Conservation (phyloP, 2,329 filamentous ascomycete genomes). For the Fusarium burgessii region DNA sequence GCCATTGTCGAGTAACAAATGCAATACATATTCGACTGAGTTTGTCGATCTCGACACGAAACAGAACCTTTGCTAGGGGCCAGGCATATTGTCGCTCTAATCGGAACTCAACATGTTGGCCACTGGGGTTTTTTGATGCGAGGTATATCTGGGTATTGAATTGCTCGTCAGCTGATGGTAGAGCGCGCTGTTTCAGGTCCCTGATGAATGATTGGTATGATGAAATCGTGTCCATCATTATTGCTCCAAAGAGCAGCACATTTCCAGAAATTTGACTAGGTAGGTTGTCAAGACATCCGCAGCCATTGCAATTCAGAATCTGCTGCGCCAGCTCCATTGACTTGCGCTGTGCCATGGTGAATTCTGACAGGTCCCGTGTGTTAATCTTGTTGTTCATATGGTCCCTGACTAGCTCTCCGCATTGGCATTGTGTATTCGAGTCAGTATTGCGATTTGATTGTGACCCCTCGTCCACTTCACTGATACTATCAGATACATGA, state of each 20-base stretch:
- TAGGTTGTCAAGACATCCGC: background rate
- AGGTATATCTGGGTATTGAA: background rate
- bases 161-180: background rate
- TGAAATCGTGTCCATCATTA: background rate
- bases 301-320: background rate
- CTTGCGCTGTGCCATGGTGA: background rate
- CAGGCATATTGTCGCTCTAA: background rate
- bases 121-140: background rate
- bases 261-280: background rate
- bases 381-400: background rate
- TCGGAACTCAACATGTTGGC: background rate
- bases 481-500: background rate
- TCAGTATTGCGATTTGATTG: too few species aligned
- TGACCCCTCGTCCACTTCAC: background rate
- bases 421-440: background rate
- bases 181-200: background rate
- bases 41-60: background rate
- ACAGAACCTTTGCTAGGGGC: background rate
- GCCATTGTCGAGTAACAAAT: background rate
- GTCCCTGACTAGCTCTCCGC: background rate
- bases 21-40: background rate
- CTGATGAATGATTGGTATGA: background rate
- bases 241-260: background rate
- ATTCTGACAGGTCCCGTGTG: background rate
- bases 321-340: background rate